Conservation (phyloP, 768 basidiomycete genomes). For the Pisolithus microcarpus region DNA sequence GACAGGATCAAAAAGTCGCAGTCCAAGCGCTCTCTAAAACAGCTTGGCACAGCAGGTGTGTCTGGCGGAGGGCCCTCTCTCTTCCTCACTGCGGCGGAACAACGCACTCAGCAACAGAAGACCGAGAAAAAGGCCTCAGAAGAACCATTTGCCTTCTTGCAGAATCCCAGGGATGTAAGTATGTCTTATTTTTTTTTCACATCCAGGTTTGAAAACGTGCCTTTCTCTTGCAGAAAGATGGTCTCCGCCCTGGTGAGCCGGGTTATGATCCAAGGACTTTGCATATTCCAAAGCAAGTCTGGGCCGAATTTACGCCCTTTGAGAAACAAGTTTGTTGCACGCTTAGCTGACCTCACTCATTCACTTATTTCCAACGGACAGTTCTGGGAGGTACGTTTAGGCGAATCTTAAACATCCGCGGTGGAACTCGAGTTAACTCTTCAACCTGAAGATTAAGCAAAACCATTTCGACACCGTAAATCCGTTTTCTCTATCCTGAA, state of each 20-base stretch:
- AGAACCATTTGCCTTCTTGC: constrained; percentile 67
- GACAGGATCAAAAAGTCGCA: constrained; percentile 33
- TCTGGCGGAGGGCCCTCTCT: constrained; percentile 27
- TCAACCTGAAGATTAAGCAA: constrained; percentile 76
- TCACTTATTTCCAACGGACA: constrained; percentile 19
- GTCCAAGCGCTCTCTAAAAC: constrained; percentile 26
- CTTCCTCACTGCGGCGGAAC: constrained; percentile 83
- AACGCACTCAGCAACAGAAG: constrained; percentile 67
- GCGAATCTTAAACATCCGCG: neutral
- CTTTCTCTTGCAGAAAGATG: constrained; percentile 57
- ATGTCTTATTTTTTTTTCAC: neutral
- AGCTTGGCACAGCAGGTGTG: constrained; percentile 20
- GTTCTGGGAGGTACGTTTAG: constrained; percentile 63
- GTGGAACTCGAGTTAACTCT: constrained; percentile 16
- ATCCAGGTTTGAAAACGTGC: neutral
- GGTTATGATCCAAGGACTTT: constrained; percentile 90
- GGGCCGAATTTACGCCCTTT: constrained; percentile 87
- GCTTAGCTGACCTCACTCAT: neutral
- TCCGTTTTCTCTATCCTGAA: neutral
- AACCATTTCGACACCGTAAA: constrained; percentile 90
- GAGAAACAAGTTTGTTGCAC: constrained; percentile 66
- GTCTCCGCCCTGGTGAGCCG: constrained; percentile 65
- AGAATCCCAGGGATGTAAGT: constrained; percentile 64
- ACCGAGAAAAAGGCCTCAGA: constrained; percentile 77
- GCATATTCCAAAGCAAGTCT: constrained; percentile 66